Base-by-base conservation (phyloP, 129 eudicot species). In the Glebionis coronaria region DNA sequence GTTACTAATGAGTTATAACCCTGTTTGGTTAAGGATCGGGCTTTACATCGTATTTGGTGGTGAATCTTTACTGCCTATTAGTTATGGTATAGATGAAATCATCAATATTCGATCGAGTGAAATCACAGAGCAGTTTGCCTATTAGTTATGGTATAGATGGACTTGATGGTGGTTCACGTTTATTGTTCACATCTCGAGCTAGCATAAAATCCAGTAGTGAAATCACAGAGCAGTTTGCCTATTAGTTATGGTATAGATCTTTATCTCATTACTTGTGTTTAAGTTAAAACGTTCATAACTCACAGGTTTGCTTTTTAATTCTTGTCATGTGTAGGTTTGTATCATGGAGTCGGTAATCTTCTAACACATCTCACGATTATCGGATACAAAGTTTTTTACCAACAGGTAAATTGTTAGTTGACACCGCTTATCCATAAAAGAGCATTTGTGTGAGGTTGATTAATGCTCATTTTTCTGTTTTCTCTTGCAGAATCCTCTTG, bases 321-420 rank as follows among this genome's bases (percentile, higher is more conserved):
- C 46, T 18, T 68, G 35, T 20, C 20, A 57, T 68, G 69, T 70
- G 69, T 72, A 94, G 97, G 84, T 13, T 89, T 94, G 99, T n/a
- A n/a, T n/a, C 99, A 84, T 83, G 99, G 99, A 56, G 99, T 89
- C 72, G 99, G 99, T 13, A 90, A 85, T 83, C 88, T 94, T 77
- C 73, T 89, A 38, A 76, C 99, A 7, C 99, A 94, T 49, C 84
- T 94, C 65, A 81, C 65, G 42, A 89, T 87, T 75, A 74, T 90
- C 44, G 99, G 99, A 58, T 94, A 86, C 79, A 94, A 87, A 72
- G 95, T 94, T 75, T 79, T 78, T 74, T 76, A 89, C 74, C 90
- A 73, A 74, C 99, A 94, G 82, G 99, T 94, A 79, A 21, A 75
- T 28, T 61, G 35, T 42, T 49, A 18, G 14, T 13, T 27, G 9